Base-by-base conservation (phyloP, 768 basidiomycete genomes). In the Saitozyma sp. region DNA sequence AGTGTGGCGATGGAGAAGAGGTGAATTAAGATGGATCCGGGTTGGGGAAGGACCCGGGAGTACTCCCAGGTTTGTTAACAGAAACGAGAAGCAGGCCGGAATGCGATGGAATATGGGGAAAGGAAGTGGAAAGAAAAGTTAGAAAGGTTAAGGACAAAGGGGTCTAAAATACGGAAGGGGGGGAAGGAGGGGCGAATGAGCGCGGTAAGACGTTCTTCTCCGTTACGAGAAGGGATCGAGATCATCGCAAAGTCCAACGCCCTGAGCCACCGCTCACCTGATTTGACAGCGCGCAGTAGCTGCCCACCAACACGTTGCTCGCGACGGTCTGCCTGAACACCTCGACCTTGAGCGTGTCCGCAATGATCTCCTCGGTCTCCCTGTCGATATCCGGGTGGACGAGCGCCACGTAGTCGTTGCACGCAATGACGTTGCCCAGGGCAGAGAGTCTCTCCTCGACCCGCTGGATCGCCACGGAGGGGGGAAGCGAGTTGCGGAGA, bases 311-410 rank as follows among this genome's bases (percentile, higher is more conserved):
- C 54, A 94, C 94, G 81, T 98, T 97, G 69, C 91, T 89, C 11
- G 96, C 96, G 68, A 99, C 84, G 9, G 93, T 99, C 80, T 99
- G 96, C 53, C 96, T 85, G 83, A 99, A 99, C 6, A 98, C 96
- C 79, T 99, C 96, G 65, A 98, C 96, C 80, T 98, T 98, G 70
- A 99, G 86, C 17, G 96, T 92, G 79, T 99, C 96, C 38, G 96
- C 96, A 81, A 99, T 97, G 82, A 99, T 98, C 81, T 99, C 96
- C 78, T 99, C 96, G 20, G 96, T 99, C 81, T 98, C 96, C 65
- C 96, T 87, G 82, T 98, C 96, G 63, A 98, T 82, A 69, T 99
- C 96, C 8, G 96, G 96, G 79, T 99, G 96, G 29, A 98, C 96
- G 71, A 99, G 88, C 8, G 96, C 96, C 69, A 99, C 95, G 75